Evolutionary conservation across 2,329 filamentous ascomycete species (phyloP), one percentile per base, ranked within the genome.

Genomic region (Didymella pinodella): DNA sequence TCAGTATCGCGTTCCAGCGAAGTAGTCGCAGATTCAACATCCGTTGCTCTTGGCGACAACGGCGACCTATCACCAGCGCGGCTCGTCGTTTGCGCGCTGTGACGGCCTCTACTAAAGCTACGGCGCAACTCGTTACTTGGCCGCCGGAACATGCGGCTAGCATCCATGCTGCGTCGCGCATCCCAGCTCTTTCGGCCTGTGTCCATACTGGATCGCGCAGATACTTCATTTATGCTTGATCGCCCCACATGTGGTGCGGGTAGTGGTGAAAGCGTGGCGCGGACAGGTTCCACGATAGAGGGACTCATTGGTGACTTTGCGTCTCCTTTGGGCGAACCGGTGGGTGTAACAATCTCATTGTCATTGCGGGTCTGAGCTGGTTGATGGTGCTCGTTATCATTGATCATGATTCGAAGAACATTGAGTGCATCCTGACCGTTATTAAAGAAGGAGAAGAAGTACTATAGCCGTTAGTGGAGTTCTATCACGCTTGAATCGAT

Each of bases 401-500:
- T 88, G 10, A 93, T 85, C 52, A 96, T 81, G 41, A 87, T 86
- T 62, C 87, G 90, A 50, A 99, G 82, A 2, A 95, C 85, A 48
- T 89, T 87, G 63, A 96, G 86, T 14, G 92, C 94, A 68, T 97
- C 91, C 69, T 90, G 88, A 7, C 93, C 93, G 63, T 89, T 89
- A 66, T 87, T 90, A 75, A 97, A 97, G 78, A 98, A 98, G 0
- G 93, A 95, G 76, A 99, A 98, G 75, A 96, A 98, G 75, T 98
- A 97, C 88, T 93, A 59, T 11, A 7, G 11, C 1, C 11, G 36
- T 70, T 51, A 72, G 65, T 43, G 34, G 38, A 4, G 7, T 12
- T 52, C 16, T 14, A 28, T 25, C 14, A 44, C 50, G 29, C 6
- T 8, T 11, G 22, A 48, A 16, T 11, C 40, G 8, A n/a, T 3